Evolutionary conservation across 2,329 filamentous ascomycete genomes (phyloP).

Genomic region (Pseudogymnoascus sp.): DNA sequence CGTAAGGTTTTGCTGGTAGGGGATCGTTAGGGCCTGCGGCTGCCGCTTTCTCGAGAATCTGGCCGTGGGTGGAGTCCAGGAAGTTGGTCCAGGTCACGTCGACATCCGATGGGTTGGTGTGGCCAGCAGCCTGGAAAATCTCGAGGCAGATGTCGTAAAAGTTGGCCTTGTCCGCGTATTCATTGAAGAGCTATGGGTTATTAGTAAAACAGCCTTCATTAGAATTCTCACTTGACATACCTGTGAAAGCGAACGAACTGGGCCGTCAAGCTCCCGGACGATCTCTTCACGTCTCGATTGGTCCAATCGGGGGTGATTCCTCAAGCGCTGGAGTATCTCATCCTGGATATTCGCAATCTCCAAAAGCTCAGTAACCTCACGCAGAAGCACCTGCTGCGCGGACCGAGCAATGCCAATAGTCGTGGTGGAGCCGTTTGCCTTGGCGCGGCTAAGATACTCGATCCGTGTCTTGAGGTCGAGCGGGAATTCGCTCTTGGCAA

Average conservation of each 20-base stretch:
- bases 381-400: constrained; percentile 74
- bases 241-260: constrained; percentile 65
- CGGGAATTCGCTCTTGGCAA: constrained; percentile 74
- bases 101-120: constrained; percentile 80
- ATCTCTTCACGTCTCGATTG: constrained; percentile 56
- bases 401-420: constrained; percentile 69
- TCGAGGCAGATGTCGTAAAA: constrained; percentile 92
- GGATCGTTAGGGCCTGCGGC: constrained; percentile 33
- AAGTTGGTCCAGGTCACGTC: constrained; percentile 75
- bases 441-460: constrained; percentile 80
- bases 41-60: constrained; percentile 30
- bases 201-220: constrained; percentile 10
- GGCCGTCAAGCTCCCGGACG: constrained; percentile 62
- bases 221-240: constrained; percentile 41
- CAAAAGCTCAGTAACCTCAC: constrained; percentile 75
- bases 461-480: constrained; percentile 80
- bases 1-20: constrained; percentile 52
- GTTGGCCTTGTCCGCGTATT: constrained; percentile 79
- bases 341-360: constrained; percentile 95
- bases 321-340: constrained; percentile 73
- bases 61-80: constrained; percentile 59
- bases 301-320: constrained; percentile 60
- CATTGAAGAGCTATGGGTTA: constrained; percentile 68
- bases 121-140: constrained; percentile 87
- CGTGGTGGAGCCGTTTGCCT: constrained; percentile 82